Evolutionary conservation across 306 rosid species (phyloP), one percentile per base, ranked within the genome.

Genomic region (Hippophae gyantsensis): DNA sequence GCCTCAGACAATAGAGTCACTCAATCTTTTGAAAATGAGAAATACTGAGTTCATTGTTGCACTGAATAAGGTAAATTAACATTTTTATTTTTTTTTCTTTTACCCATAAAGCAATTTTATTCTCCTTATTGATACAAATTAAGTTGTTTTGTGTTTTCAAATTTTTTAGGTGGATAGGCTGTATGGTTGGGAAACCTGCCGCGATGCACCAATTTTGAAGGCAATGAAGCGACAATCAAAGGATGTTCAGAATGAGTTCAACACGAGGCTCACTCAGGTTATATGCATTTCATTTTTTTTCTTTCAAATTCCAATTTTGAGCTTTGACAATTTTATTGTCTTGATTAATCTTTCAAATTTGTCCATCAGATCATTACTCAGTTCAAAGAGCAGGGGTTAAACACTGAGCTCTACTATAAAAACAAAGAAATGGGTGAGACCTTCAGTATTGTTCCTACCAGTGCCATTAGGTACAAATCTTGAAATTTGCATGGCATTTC

Each of bases 371-470:
- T 85, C 64, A 56, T 87, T 73, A 84, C 89, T 41, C 76, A 89
- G 62, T 84, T 89, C 81, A 89, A 80, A 78, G 95, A 82, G 72
- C 97, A 89, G 38, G 97, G 95, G 11, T 72, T 89, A 75, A 89
- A 89, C 74, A 86, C 89, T 3, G 95, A 83, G 56, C 67, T 90
- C 70, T 90, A 90, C 62, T 85, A 87, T 69, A 83, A 81, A 72
- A 90, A 88, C 69, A 85, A 58, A 68, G 98, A 87, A 79, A 87
- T 87, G 95, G 95, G 96, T 67, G 98, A 90, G 64, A 87, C 96
- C 25, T 87, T 68, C 81, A 87, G 87, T 77, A 90, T 90, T 72
- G 95, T 87, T 60, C 98, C 98, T 60, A 87, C 96, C 49, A 90
- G 96, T 85, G 98, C 98, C 65, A 68, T 87, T 66, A 90, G 92